A percentile compares a stretch with the other conserved stretches of the same genome.
These are phyloP conservation scores for Fusarium citri DNA, from an alignment of 2,329 filamentous ascomycete genomes.

Conservation along the genomic window DNA sequence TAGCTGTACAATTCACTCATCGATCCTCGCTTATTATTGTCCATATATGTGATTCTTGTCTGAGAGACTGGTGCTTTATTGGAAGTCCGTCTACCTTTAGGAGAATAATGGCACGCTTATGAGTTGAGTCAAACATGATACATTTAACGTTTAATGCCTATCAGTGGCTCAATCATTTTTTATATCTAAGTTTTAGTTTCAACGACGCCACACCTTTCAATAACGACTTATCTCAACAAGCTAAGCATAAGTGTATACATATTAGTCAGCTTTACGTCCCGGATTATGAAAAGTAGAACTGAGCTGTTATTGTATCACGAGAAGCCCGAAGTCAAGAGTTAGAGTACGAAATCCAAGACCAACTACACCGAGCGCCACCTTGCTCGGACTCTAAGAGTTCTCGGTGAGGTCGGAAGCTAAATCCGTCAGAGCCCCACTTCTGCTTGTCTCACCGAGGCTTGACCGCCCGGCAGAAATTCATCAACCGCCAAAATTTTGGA, in stretches of 20 bases:
- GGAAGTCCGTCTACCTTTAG: neutral
- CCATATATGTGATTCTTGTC: neutral
- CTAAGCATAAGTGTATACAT: neutral
- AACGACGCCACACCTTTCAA: neutral
- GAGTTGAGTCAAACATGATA: neutral
- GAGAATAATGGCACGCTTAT: too few relatives aligned
- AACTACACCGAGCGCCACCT: neutral
- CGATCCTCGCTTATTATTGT: conserved; percentile 4
- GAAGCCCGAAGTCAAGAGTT: neutral
- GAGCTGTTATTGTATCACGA: neutral
- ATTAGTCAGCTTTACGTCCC: neutral
- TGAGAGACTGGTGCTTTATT: neutral
- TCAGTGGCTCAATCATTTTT: neutral
- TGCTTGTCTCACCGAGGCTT: conserved; percentile 9
- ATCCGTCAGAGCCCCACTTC: conserved; percentile 26
- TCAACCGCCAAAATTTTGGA: conserved; percentile 55
- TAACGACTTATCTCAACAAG: neutral
- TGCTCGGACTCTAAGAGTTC: neutral
- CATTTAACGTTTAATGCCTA: neutral
- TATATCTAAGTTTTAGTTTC: neutral
- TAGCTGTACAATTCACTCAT: conserved; percentile 42
- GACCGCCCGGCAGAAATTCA: conserved; percentile 57
- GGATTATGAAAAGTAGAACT: neutral
- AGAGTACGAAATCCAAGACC: neutral
- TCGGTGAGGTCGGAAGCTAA: conserved; percentile 13